Base-by-base conservation (phyloP, 2,329 filamentous ascomycete species). In the Sporothrix brasiliensis region DNA sequence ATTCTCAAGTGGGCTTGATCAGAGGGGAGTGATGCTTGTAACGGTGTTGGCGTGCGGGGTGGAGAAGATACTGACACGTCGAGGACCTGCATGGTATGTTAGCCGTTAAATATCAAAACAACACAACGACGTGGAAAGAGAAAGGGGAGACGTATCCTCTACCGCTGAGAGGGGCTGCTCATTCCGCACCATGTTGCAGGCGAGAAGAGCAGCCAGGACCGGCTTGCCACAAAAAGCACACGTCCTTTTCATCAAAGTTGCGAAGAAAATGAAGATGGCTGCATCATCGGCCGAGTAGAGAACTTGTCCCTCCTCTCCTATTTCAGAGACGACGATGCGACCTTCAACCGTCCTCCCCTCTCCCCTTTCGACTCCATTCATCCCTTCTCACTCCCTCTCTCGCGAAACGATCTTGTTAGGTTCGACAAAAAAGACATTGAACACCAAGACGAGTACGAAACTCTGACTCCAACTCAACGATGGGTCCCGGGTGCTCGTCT, bases 401-500 rank as follows among this genome's bases (percentile, higher is more conserved):
- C n/a, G 19, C 16, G 34, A 41, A 49, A 10, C 39, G 24, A 34
- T 10, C 30, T n/a, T 9, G 34, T n/a, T 3, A 24, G 47, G n/a
- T 49, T 39, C 6, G 19, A 27, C 16, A 50, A 56, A 30, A 10
- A 78, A 77, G 52, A 21, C 11, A 24, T 19, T 65, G 44, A 50
- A 4, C 47, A 77, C 75, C 83, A 86, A 83, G 92, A 94, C 92
- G 94, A 94, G 92, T 87, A 85, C 92, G 84, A 93, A 89, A 84
- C 92, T 93, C 93, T 96, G 92, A 96, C 90, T 84, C 91, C 91
- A 93, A 93, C 91, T 87, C 90, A 79, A 88, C n/a, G 91, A 93
- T 92, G 93, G 91, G 92, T 93, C 92, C 92, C 85, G 81, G 80
- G 34, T 76, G 78, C 77, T 75, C 74, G 60, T 47, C 52, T 41